Base-by-base conservation (phyloP, 2,329 filamentous ascomycete genomes). In the Fusarium nurragi region DNA sequence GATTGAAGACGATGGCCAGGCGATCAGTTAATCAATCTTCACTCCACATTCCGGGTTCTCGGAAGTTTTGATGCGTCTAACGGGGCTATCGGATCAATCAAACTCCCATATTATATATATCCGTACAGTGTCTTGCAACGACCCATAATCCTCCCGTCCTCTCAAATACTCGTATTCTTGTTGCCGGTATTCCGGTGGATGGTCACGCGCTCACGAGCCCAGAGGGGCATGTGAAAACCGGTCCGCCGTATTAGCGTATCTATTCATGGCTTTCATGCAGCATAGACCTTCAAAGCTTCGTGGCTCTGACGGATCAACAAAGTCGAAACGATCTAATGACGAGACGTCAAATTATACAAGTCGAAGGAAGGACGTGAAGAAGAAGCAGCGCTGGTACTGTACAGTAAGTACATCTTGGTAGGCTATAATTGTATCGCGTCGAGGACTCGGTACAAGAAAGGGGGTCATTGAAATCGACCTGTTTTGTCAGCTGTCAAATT, bases 131-230 rank as follows among this genome's bases (percentile, higher is more conserved):
- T 40, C 40, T 22, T n/a, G 37, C 30, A 9, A 21, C 23, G 28
- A 40, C 38, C n/a, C 36, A 23, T 12, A 39, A 23, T 18, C 11
- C 25, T 6, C 22, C 45, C n/a, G n/a, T 18, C 18, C 45, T 39
- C 22, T 37, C 45, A 25, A 54, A 47, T 37, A 45, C 61, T 65
- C 54, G 64, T 67, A 61, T 67, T 67, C 53, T 38, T 56, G 44
- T 55, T 51, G 21, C 22, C 21, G 32, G 48, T 51, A 46, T 32
- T 36, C 32, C 32, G 32, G 32, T 10, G 1, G 23, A 43, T 50
- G 64, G 60, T 65, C 64, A 67, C 59, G 60, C 64, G 59, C 63
- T 51, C 64, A 61, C 38, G n/a, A 50, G 54, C 38, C 47, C 39
- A 44, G 37, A 63, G 54, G 49, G 56, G 63, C 65, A 67, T 67